Evolutionary conservation across 2,329 filamentous ascomycete genomes (phyloP).

Genomic region (Didymella sp.): DNA sequence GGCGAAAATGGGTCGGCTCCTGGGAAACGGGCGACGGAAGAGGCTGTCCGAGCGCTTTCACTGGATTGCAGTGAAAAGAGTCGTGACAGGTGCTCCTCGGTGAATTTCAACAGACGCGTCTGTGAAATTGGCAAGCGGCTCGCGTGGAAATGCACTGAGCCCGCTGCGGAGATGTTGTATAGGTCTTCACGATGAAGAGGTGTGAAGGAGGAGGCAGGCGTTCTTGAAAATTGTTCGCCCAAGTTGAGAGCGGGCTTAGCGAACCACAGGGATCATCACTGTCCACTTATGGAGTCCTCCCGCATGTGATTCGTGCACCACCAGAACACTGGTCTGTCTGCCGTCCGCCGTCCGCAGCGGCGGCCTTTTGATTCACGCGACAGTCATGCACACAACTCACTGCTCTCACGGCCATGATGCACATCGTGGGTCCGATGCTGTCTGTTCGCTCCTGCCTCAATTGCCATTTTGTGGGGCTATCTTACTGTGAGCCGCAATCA

Average conservation of each 20-base stretch:
- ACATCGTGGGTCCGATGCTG: background rate
- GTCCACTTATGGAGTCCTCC: conserved; percentile 7
- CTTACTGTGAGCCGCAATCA: conserved; percentile 5
- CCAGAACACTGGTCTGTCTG: background rate
- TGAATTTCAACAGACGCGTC: conserved; percentile 49
- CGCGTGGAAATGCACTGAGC: conserved; percentile 38
- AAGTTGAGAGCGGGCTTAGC: conserved; percentile 33
- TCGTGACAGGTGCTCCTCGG: conserved; percentile 42
- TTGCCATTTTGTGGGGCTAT: background rate
- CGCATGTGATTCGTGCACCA: conserved; percentile 22
- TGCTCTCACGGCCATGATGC: background rate
- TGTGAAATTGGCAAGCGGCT: conserved; percentile 51
- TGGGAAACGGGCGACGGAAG: conserved; percentile 39
- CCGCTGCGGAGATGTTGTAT: conserved; percentile 40
- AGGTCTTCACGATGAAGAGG: conserved; percentile 48
- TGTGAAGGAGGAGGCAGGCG: conserved; percentile 27
- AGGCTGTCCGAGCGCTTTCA: conserved; percentile 48
- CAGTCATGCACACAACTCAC: background rate
- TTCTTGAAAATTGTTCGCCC: conserved; percentile 34
- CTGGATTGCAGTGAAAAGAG: conserved; percentile 37
- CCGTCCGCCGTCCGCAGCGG: no score
- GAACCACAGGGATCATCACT: conserved; percentile 21
- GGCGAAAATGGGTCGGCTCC: conserved; percentile 37
- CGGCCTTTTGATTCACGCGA: background rate
- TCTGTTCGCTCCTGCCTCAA: conserved; percentile 2